A percentile compares a stretch with the other conserved stretches of the same genome.
These are phyloP conservation scores for Sugiyamaella smithiae DNA, from an alignment of 805 yeast species.

Conservation along the genomic window DNA sequence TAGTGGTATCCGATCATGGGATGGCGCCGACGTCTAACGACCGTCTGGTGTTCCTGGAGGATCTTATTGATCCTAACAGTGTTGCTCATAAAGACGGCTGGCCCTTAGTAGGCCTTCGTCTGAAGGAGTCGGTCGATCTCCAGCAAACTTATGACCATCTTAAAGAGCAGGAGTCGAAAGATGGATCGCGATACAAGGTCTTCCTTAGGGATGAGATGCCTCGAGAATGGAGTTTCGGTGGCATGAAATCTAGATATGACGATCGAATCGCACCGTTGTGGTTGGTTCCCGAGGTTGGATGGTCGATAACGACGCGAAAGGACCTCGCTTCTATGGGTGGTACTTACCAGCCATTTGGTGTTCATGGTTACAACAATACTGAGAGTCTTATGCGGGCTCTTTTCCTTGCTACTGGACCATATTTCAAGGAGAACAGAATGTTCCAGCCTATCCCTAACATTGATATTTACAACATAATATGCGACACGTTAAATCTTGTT, in stretches of 20 bases:
- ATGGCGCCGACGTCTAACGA: constrained; percentile 83
- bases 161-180: constrained; percentile 20
- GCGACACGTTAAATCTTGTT: constrained; percentile 54
- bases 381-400: constrained; percentile 80
- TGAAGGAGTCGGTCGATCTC: constrained; percentile 40
- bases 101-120: constrained; percentile 81
- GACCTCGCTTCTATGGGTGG: constrained; percentile 49
- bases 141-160: constrained; percentile 43
- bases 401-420: constrained; percentile 80
- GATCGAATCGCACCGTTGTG: constrained; percentile 80
- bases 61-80: constrained; percentile 52
- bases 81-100: constrained; percentile 73
- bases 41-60: constrained; percentile 69
- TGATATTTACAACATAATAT: constrained; percentile 70
- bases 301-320: constrained; percentile 61
- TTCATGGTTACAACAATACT: constrained; percentile 80
- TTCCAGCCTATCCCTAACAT: constrained; percentile 66
- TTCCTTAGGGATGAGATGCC: constrained; percentile 56
- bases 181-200: constrained; percentile 40
- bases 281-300: constrained; percentile 82
- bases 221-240: constrained; percentile 56
- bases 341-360: constrained; percentile 65
- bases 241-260: constrained; percentile 38
- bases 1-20: constrained; percentile 88
- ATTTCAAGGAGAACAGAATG: constrained; percentile 43